Evolutionary conservation across 2,329 filamentous ascomycete genomes (phyloP).

Genomic region (Clonostachys byssicola): DNA sequence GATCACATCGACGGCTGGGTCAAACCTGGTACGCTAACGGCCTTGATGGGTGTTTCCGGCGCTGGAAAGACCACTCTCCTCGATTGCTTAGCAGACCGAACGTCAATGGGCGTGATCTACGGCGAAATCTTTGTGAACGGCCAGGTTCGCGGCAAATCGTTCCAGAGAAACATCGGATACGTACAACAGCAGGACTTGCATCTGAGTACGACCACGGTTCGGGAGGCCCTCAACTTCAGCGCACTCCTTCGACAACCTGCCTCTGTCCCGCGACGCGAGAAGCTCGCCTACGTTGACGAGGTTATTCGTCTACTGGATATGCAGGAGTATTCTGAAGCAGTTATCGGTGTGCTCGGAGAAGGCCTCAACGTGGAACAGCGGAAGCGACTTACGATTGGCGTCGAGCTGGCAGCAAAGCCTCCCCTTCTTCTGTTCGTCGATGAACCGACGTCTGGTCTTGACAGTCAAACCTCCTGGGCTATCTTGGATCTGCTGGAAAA

Average conservation of each 20-base stretch:
- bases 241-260: constrained; percentile 81
- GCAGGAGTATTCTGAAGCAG: constrained; percentile 45
- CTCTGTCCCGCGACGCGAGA: constrained; percentile 67
- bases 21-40: constrained; percentile 80
- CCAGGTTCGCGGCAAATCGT: constrained; percentile 58
- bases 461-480: constrained; percentile 50
- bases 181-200: constrained; percentile 58
- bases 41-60: constrained; percentile 59
- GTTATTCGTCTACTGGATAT: constrained; percentile 47
- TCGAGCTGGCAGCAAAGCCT: constrained; percentile 30
- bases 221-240: constrained; percentile 83
- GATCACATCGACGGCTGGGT: constrained; percentile 80
- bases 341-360: constrained; percentile 35
- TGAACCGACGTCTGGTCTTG: constrained; percentile 46
- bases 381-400: constrained; percentile 40
- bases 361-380: constrained; percentile 37
- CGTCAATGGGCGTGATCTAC: constrained; percentile 63
- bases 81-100: constrained; percentile 55
- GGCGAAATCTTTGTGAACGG: constrained; percentile 67
- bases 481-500: constrained; percentile 56
- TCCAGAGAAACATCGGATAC: constrained; percentile 66
- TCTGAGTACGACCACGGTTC: constrained; percentile 35
- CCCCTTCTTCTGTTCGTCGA: constrained; percentile 43
- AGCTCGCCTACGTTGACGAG: constrained; percentile 58
- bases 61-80: constrained; percentile 60